These are phyloP conservation scores for Dentipellis fragilis DNA, from an alignment of 768 basidiomycete genomes.

Conservation along the genomic window DNA sequence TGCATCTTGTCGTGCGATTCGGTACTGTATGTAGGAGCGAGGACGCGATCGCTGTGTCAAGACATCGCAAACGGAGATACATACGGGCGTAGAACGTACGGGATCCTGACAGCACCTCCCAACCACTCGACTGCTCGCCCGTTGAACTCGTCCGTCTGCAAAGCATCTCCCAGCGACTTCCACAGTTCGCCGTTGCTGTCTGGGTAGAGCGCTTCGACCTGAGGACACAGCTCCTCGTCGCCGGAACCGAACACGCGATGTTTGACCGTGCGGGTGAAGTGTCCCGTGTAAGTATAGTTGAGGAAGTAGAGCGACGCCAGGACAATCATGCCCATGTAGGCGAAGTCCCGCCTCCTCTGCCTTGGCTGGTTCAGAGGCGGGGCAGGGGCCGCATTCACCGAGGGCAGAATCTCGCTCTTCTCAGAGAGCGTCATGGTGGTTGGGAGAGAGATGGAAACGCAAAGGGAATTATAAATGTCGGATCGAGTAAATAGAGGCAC, in stretches of 20 bases:
- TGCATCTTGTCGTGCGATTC: conserved; percentile 41
- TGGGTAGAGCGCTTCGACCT: conserved; percentile 22
- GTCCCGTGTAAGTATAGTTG: background rate
- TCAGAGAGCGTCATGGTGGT: background rate
- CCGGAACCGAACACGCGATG: background rate
- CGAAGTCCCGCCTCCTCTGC: background rate
- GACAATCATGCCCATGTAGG: background rate
- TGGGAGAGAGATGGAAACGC: background rate
- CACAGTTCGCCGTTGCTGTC: conserved; percentile 22
- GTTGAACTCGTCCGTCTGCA: conserved; percentile 26
- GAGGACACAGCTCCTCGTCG: conserved; percentile 8
- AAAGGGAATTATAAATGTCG: too few relatives aligned
- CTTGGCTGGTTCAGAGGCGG: background rate
- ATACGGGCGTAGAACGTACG: conserved; percentile 15
- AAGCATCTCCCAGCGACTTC: conserved; percentile 19
- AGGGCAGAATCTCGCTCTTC: background rate
- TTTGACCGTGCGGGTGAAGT: background rate
- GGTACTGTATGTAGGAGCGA: conserved; percentile 32
- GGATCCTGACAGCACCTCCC: conserved; percentile 29
- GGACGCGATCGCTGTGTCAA: too few relatives aligned
- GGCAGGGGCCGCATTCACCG: background rate
- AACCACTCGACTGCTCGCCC: conserved; percentile 26
- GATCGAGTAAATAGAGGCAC: too few relatives aligned
- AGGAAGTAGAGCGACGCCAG: background rate
- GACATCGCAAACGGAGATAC: too few relatives aligned